phyloP scores from a whole-genome alignment of 495 filamentous ascomycete genomes.

The Friedmanniomyces endolithicus region DNA sequence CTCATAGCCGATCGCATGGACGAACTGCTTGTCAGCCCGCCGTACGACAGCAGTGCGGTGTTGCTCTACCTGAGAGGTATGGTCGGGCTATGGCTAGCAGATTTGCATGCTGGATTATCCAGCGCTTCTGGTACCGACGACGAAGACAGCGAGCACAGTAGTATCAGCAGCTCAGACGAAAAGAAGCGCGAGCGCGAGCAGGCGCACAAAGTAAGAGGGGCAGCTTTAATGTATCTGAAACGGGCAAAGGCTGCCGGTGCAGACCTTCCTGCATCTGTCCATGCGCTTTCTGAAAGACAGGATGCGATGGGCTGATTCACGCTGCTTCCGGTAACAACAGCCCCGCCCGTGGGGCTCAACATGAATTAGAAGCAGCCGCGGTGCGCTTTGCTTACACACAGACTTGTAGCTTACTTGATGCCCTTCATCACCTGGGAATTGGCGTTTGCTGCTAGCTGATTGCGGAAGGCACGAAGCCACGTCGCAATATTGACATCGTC shows the following conservation, averaged over 20 bases:
- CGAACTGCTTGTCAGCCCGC: constrained; percentile 46
- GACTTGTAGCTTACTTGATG: too few relatives aligned
- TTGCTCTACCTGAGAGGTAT: constrained; percentile 53
- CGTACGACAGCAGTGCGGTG: constrained; percentile 46
- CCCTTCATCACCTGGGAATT: too few relatives aligned
- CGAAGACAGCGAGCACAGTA: not conserved
- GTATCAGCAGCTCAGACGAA: not conserved
- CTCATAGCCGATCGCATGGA: constrained; percentile 54
- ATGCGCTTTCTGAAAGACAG: not conserved
- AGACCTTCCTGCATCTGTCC: not conserved
- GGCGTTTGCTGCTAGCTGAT: too few relatives aligned
- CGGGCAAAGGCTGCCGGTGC: not conserved
- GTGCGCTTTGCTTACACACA: too few relatives aligned
- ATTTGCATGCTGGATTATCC: constrained; percentile 32
- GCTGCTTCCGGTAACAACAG: too few relatives aligned
- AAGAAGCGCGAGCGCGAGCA: not conserved
- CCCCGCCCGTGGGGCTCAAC: too few relatives aligned
- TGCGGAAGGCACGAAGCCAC: too few relatives aligned
- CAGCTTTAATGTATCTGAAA: not conserved
- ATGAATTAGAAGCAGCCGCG: too few relatives aligned
- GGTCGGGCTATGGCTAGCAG: constrained; percentile 54
- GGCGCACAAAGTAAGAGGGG: not conserved
- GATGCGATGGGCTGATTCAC: not conserved
- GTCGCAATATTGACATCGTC: too few relatives aligned
- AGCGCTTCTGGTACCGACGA: not conserved